Evolutionary conservation across 2,329 filamentous ascomycete genomes (phyloP).

Genomic region (Raffaelea arxii): DNA sequence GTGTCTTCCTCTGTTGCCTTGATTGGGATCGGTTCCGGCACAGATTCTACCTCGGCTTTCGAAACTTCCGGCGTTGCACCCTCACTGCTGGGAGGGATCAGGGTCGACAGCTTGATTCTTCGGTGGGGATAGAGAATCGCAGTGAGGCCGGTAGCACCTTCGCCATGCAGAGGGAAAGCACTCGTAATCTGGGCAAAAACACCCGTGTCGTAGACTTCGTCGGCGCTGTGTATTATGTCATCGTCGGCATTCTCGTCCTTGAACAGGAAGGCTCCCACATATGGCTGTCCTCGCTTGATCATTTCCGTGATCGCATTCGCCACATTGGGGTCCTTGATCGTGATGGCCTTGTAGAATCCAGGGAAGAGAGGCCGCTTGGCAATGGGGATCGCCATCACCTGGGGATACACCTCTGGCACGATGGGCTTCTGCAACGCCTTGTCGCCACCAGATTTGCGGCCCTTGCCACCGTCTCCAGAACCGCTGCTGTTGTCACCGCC

Average conservation of each 20-base stretch:
- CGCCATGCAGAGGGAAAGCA: conserved; percentile 81
- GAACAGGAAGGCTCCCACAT: conserved; percentile 92
- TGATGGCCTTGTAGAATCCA: conserved; percentile 98
- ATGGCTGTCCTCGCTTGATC: conserved; percentile 93
- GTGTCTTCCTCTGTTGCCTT: conserved; percentile 26
- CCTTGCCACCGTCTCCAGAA: conserved; percentile 55
- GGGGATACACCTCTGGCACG: conserved; percentile 91
- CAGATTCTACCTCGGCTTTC: conserved; percentile 4
- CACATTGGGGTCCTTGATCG: conserved; percentile 86
- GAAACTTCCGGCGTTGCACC: conserved; percentile 19
- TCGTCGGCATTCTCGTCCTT: conserved; percentile 93
- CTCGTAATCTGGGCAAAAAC: conserved; percentile 98
- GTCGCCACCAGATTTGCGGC: conserved; percentile 57
- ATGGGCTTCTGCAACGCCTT: conserved; percentile 76
- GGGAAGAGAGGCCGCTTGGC: conserved; percentile 89
- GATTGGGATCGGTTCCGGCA: conserved; percentile 49
- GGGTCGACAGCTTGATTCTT: conserved; percentile 77
- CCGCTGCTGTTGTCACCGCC: conserved; percentile 35
- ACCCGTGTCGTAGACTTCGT: conserved; percentile 91
- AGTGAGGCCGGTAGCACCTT: conserved; percentile 74
- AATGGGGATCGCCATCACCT: conserved; percentile 95
- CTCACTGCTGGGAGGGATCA: conserved; percentile 58
- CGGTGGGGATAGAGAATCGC: conserved; percentile 94
- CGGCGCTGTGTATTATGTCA: conserved; percentile 80
- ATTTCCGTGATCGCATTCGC: conserved; percentile 89